These are phyloP conservation scores for Ambrosia hybrid DNA, from an alignment of 140 eudicot species.

Conservation along the genomic window DNA sequence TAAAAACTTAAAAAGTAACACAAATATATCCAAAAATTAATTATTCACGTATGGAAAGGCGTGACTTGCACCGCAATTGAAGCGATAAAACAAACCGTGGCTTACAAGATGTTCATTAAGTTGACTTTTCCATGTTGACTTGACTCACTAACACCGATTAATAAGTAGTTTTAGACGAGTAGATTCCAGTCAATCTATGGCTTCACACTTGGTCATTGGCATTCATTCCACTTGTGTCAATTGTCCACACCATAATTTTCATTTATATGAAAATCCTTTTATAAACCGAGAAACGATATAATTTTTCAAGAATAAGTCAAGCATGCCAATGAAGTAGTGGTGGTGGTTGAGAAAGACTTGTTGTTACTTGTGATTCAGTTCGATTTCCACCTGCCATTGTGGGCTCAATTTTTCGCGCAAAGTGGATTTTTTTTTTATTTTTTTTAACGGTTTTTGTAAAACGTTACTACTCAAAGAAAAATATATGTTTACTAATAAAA, in stretches of 20 bases:
- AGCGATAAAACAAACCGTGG: neutral
- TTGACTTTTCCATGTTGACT: constrained; percentile 8
- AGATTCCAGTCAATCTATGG: neutral
- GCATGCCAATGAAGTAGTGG: too few species aligned
- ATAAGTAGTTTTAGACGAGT: neutral
- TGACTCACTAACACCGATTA: neutral
- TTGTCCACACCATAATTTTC: neutral
- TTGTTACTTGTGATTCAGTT: too few species aligned
- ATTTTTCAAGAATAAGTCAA: too few species aligned
- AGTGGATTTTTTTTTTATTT: too few species aligned
- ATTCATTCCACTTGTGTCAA: neutral
- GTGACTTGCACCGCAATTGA: neutral
- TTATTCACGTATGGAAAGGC: neutral
- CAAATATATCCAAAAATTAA: neutral
- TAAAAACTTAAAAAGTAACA: too few species aligned
- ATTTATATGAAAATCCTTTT: neutral
- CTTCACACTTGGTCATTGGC: neutral
- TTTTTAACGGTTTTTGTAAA: too few species aligned
- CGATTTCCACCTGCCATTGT: too few species aligned
- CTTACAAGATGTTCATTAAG: neutral
- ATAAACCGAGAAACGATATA: neutral
- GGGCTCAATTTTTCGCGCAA: too few species aligned
- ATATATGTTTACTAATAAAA: too few species aligned
- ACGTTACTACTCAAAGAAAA: too few species aligned
- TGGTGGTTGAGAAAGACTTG: too few species aligned